Evolutionary conservation across 148 eudicot species (phyloP).

Genomic region (Heliamphora exappendiculata): DNA sequence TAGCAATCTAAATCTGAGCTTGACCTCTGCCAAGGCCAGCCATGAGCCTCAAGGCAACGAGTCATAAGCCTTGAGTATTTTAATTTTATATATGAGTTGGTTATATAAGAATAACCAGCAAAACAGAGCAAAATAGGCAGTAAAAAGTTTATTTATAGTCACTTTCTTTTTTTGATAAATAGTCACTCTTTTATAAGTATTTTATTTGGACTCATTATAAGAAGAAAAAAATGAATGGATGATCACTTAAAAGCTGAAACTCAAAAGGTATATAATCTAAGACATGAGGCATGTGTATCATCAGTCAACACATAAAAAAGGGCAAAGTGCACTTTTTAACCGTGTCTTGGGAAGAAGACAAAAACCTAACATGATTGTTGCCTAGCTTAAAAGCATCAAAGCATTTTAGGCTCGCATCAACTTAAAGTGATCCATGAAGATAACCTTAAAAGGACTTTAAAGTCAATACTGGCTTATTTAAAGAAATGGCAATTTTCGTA

Average conservation of each 20-base stretch:
- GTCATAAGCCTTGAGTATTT: not conserved
- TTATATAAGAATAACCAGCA: not conserved
- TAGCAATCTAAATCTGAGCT: not conserved
- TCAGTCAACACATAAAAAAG: not conserved
- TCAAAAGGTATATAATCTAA: not conserved
- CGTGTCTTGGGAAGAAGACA: not conserved
- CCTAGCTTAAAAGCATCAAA: not conserved
- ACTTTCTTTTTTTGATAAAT: no score
- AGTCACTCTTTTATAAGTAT: no score
- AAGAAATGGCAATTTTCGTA: not conserved
- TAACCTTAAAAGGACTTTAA: not conserved
- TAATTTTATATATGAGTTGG: not conserved
- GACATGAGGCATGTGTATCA: not conserved
- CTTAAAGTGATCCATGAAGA: not conserved
- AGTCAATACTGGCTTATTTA: not conserved
- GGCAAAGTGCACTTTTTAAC: not conserved
- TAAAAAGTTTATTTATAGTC: no score
- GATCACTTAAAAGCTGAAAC: not conserved
- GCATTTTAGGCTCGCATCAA: not conserved
- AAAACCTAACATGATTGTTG: not conserved
- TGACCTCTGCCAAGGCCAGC: not conserved
- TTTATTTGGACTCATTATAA: not conserved
- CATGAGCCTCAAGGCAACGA: not conserved
- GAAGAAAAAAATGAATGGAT: not conserved
- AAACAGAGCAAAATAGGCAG: not conserved